Conservation (phyloP, 2,329 filamentous ascomycete genomes). For the Ophiosphaerella korrae region DNA sequence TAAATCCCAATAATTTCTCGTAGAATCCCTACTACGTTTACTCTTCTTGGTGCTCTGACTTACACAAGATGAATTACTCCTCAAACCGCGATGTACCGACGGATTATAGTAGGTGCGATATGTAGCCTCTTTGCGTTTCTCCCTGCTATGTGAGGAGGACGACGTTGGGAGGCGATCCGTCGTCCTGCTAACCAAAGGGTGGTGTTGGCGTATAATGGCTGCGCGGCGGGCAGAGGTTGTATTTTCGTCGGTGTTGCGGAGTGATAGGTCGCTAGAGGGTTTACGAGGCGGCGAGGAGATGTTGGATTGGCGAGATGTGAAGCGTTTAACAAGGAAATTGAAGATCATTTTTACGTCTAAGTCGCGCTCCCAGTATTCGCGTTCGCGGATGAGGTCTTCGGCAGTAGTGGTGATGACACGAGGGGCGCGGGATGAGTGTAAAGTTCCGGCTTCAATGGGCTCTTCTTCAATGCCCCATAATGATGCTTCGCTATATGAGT, state of each 20-base stretch:
- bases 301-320: conserved; percentile 43
- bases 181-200: conserved; percentile 75
- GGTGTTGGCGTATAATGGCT: conserved; percentile 84
- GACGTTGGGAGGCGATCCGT: conserved; percentile 36
- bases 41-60: conserved; percentile 84
- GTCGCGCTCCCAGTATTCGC: conserved; percentile 91
- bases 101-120: conserved; percentile 31
- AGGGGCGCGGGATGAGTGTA: conserved; percentile 52
- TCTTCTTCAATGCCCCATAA: conserved; percentile 72
- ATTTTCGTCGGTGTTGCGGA: conserved; percentile 27
- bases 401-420: conserved; percentile 23
- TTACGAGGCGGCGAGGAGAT: conserved; percentile 23
- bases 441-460: conserved; percentile 46
- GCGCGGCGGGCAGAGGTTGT: conserved; percentile 65
- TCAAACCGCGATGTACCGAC: conserved; percentile 20
- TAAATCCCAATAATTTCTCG: conserved; percentile 90
- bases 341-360: conserved; percentile 92
- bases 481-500: conserved; percentile 57
- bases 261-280: conserved; percentile 31
- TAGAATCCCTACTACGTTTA: conserved; percentile 70
- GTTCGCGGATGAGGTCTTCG: conserved; percentile 52
- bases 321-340: conserved; percentile 59
- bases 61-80: conserved; percentile 71
- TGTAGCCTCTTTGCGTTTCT: conserved; percentile 25
- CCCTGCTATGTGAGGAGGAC: conserved; percentile 20